Conservation (phyloP, 2,329 filamentous ascomycete genomes). For the Pleomassaria siparia region DNA sequence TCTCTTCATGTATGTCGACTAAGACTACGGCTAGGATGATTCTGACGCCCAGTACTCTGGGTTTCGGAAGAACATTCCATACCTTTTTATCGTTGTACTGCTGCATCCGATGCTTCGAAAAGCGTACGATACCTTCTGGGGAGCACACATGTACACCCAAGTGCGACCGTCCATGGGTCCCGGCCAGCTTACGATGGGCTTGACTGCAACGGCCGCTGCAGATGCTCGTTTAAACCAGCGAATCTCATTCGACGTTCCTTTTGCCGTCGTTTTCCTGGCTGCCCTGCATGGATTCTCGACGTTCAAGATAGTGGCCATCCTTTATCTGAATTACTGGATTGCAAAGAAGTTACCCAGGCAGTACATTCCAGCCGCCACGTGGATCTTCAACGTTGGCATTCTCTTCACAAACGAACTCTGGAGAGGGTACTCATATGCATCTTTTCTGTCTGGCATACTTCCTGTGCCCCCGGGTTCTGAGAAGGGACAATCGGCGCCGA, state of each 20-base stretch:
- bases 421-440: constrained; percentile 72
- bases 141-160: constrained; percentile 48
- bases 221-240: constrained; percentile 63
- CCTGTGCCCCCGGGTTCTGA: constrained; percentile 46
- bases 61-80: constrained; percentile 84
- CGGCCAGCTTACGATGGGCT: constrained; percentile 41
- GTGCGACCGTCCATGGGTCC: constrained; percentile 39
- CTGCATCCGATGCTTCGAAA: constrained; percentile 79
- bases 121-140: constrained; percentile 62
- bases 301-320: constrained; percentile 77
- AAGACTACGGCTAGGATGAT: constrained; percentile 63
- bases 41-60: constrained; percentile 85
- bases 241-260: constrained; percentile 77
- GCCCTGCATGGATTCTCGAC: constrained; percentile 84
- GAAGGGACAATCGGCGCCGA: constrained; percentile 49
- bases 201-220: constrained; percentile 52
- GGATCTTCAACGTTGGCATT: constrained; percentile 83
- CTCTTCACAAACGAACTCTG: constrained; percentile 89
- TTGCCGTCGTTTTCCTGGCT: constrained; percentile 76
- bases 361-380: constrained; percentile 75
- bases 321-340: constrained; percentile 80
- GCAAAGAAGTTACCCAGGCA: constrained; percentile 70
- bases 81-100: constrained; percentile 71
- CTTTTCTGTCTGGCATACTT: constrained; percentile 59
- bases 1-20: constrained; percentile 11